A percentile compares a stretch with the other conserved stretches of the same genome.
Evolutionary conservation across 305 asterid genomes (phyloP).

Genomic region (Rubia tinctorum): DNA sequence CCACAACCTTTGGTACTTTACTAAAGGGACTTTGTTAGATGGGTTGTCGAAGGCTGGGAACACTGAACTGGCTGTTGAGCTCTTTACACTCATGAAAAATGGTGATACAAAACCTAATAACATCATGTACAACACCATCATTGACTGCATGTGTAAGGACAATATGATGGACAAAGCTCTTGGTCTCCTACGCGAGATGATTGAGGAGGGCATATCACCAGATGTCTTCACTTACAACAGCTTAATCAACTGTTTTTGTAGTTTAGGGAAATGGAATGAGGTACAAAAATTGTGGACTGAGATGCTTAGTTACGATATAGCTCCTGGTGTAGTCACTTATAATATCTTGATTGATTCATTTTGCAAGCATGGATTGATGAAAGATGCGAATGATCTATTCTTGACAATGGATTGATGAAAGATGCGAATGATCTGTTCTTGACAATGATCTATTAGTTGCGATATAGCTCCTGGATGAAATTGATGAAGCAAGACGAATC

Average conservation of each 20-base stretch:
- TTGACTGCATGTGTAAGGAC: neutral
- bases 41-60: slow-evolving; percentile 2
- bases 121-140: neutral
- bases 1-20: neutral
- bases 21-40: neutral
- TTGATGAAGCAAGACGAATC: neutral
- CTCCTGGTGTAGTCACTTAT: neutral
- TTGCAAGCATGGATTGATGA: neutral
- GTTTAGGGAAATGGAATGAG: neutral
- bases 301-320: neutral
- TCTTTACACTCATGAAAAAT: neutral
- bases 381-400: neutral
- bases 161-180: neutral
- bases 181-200: neutral
- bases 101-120: neutral
- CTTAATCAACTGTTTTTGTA: neutral
- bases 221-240: neutral
- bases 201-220: neutral
- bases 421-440: no score
- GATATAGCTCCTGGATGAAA: no score
- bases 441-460: no score
- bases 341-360: neutral
- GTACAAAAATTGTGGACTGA: neutral
- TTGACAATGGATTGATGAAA: no score
- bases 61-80: neutral